Evolutionary conservation across 2,329 filamentous ascomycete genomes (phyloP), one percentile per base, ranked within the genome.

Genomic region (Bipolaris oryzae): DNA sequence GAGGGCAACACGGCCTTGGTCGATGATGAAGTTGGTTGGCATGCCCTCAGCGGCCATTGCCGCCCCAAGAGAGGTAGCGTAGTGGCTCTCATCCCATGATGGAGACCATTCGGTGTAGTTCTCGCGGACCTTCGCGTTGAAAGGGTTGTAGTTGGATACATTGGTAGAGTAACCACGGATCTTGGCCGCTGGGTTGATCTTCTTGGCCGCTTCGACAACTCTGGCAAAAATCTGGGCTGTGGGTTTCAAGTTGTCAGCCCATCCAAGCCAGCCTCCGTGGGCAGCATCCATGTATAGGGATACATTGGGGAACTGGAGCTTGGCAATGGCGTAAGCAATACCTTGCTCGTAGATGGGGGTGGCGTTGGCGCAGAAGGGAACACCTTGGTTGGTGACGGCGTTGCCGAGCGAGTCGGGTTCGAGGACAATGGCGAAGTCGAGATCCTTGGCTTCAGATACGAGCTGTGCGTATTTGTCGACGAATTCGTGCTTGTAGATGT

Each of bases 281-380:
- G 68, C 69, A n/a, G 68, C 69, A 5, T 72, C 69, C 5, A 72
- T 63, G 58, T 72, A 72, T 53, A 72, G 49, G 49, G 63, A 60
- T 11, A 72, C 62, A 28, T 72, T 70, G 35, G 66, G 62, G n/a
- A 59, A 66, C 38, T 72, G 68, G 1, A 72, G 57, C 35, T 69
- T 69, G 25, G 68, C 58, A 31, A 72, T 68, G 1, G 69, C 69
- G 34, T 72, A 72, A 3, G 68, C 67, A 16, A 71, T 71, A 38
- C 70, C 70, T 38, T 69, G 58, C 41, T 73, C 70, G 46, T 73
- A 71, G 41, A 66, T 50, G 4, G 68, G 63, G 1, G 62, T 68
- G 33, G 69, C 68, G 7, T 55, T 60, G 20, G 63, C 60, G 38
- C 69, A 72, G 11, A 63, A 61, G 5, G 61, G 62, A 21, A 68